Base-by-base conservation (phyloP, 1,284 basidiomycete genomes). In the Cutaneotrichosporon sp. region DNA sequence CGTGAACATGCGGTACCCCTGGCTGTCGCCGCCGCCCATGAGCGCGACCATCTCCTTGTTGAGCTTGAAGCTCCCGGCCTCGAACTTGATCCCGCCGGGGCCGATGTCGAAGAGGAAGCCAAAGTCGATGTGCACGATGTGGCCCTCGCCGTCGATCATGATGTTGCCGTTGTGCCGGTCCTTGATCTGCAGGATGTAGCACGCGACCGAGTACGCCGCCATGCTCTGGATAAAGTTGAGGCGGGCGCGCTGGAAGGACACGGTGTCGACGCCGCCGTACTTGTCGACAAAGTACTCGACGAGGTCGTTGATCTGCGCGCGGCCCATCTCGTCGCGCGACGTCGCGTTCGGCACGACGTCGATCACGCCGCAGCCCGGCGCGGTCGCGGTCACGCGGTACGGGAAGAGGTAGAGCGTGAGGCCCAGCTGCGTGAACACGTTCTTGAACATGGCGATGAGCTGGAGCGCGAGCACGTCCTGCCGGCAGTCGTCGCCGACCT, bases 361-460 rank as follows among this genome's bases (percentile, higher is more conserved):
- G 68, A 99, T 99, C 50, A 99, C 93, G 62, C 97, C 97, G 68
- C 94, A 97, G 13, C 97, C 97, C 4, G 97, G 94, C 13, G 87
- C 95, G 3, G 97, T 99, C 1, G 97, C 95, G 8, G 94, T 97
- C 16, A 99, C 97, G 52, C 95, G 87, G 76, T 99, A 99, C 0
- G 97, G 97, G 79, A 88, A 95, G 27, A 99, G 84, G 73, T 99
- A 98, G 31, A 98, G 82, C 20, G 89, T 91, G 59, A 99, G 81
- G 1, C 97, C 97, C 56, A 95, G 86, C 63, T 74, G 74, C 14
- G 86, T 90, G 80, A 95, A 99, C 65, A 98, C 91, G 78, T 97
- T 98, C 81, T 99, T 99, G 85, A 99, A 97, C 92, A 99, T 98
- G 10, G 97, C 97, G 67, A 99, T 99, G 67, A 97, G 83, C 76